Evolutionary conservation across 1,139 yeast genomes (phyloP), one percentile per base, ranked within the genome.

Genomic region (Taphrina confusa): DNA sequence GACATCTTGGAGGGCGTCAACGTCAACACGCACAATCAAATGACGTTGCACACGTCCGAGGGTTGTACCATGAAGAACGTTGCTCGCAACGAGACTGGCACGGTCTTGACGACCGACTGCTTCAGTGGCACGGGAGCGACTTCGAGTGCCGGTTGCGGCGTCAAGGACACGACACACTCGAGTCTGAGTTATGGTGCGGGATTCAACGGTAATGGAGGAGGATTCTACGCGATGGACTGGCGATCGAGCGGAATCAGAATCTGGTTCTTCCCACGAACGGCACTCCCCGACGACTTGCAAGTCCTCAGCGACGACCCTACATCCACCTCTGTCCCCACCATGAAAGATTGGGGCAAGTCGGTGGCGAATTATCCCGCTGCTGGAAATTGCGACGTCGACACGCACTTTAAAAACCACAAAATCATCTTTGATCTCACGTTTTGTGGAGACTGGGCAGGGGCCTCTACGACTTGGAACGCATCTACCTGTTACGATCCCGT

Each of bases 361-460:
- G 42, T 22, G 3, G 61, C 63, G 12, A 33, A 44, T 22, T 61
- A 47, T 28, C 61, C 57, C 3, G 50, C 33, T 12, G 23, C 51
- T 12, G 22, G 31, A 3, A 20, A 50, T 11, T 61, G 63, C 23
- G 40, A 51, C 11, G 37, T 61, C 33, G 55, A 44, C 45, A 25
- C 49, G 45, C 34, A 28, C 33, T 61, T 61, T 37, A 11, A 27
- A 16, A 27, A 47, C 28, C 63, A 61, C 22, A 44, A 39, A 3
- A 42, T 57, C 37, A 31, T 61, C 31, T 49, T 61, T 39, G 56
- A 61, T 45, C 36, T 51, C 27, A 45, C 37, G 9, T 37, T 61
- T 23, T 61, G 63, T 37, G 63, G 63, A 18, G 63, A 61, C 30
- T 61, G 63, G 63, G 63, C 63, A 3, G 61, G 61, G 4, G 39